Conservation (phyloP, 2,329 filamentous ascomycete species). For the Thelonectria olida region DNA sequence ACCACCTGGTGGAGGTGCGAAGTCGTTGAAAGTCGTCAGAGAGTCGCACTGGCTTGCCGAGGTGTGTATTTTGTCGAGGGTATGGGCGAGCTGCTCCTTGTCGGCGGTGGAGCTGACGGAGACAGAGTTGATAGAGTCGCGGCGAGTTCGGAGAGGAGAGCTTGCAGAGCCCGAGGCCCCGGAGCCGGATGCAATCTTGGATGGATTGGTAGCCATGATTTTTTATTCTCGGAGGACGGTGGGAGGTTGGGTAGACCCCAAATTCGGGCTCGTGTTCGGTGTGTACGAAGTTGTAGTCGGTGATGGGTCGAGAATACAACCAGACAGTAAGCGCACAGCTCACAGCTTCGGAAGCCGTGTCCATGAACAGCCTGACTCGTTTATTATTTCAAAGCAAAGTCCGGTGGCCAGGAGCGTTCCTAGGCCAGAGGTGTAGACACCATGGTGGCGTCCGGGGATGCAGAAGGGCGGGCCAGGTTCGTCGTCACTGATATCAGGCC, state of each 20-base stretch:
- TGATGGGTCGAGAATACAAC: slow-evolving; percentile 9
- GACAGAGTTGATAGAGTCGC: slow-evolving; percentile 52
- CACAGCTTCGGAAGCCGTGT: slow-evolving; percentile 11
- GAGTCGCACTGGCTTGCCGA: slow-evolving; percentile 86
- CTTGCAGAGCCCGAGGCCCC: slow-evolving; percentile 37
- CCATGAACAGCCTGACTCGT: slow-evolving; percentile 20
- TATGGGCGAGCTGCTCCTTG: slow-evolving; percentile 78
- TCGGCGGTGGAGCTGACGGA: slow-evolving; percentile 59
- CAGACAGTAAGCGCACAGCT: slow-evolving; percentile 9
- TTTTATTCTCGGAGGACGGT: slow-evolving; percentile 7
- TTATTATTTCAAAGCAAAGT: slow-evolving; percentile 23
- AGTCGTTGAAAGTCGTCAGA: slow-evolving; percentile 94
- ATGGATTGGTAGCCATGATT: slow-evolving; percentile 39
- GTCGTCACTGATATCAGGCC: slow-evolving; percentile 28
- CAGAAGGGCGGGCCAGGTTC: slow-evolving; percentile 18
- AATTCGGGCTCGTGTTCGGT: slow-evolving; percentile 5
- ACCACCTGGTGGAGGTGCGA: slow-evolving; percentile 74
- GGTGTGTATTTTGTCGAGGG: slow-evolving; percentile 87
- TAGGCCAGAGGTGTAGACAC: slow-evolving; percentile 24
- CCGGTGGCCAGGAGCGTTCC: slow-evolving; percentile 20
- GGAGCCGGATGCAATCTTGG: slow-evolving; percentile 43
- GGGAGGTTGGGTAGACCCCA: not conserved
- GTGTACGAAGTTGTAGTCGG: slow-evolving; percentile 5
- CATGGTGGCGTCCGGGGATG: slow-evolving; percentile 31
- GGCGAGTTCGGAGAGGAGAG: slow-evolving; percentile 48